Conservation (phyloP, 2,329 filamentous ascomycete genomes). For the Raffaelea deltoideospora region DNA sequence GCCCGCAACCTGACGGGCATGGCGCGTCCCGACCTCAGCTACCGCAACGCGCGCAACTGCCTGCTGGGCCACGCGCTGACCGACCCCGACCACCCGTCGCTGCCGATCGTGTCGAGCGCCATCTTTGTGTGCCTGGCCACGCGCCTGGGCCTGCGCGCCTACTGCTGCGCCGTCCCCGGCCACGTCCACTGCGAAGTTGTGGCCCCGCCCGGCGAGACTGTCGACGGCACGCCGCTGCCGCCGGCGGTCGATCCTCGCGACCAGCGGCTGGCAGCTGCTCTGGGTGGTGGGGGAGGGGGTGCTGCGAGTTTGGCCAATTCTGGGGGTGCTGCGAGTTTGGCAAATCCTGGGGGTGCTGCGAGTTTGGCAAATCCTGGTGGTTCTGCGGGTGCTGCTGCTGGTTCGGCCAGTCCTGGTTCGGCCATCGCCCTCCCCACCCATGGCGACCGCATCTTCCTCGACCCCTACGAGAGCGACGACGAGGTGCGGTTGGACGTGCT, state of each 20-base stretch:
- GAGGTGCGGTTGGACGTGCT: constrained; percentile 51
- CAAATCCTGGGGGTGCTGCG: not conserved
- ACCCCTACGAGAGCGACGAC: constrained; percentile 57
- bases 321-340: not conserved
- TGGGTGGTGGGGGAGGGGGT: too few relatives aligned
- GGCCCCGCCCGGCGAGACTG: constrained; percentile 40
- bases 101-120: constrained; percentile 73
- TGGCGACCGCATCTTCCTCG: constrained; percentile 57
- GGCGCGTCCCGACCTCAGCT: constrained; percentile 46
- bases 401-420: not conserved
- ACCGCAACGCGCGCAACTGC: constrained; percentile 71
- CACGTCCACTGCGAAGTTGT: constrained; percentile 73
- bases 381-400: not conserved
- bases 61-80: constrained; percentile 72
- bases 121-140: constrained; percentile 74
- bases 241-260: constrained; percentile 12
- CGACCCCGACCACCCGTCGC: constrained; percentile 56
- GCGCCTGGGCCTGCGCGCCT: constrained; percentile 58
- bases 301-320: not conserved
- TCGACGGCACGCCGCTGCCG: constrained; percentile 33
- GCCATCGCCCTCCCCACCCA: constrained; percentile 9
- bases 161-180: constrained; percentile 66
- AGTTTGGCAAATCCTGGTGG: not conserved
- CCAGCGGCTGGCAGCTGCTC: too few relatives aligned
- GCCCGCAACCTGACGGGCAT: constrained; percentile 55